phyloP scores from a whole-genome alignment of 2,329 filamentous ascomycete species.

The Sphaerulina musiva region DNA sequence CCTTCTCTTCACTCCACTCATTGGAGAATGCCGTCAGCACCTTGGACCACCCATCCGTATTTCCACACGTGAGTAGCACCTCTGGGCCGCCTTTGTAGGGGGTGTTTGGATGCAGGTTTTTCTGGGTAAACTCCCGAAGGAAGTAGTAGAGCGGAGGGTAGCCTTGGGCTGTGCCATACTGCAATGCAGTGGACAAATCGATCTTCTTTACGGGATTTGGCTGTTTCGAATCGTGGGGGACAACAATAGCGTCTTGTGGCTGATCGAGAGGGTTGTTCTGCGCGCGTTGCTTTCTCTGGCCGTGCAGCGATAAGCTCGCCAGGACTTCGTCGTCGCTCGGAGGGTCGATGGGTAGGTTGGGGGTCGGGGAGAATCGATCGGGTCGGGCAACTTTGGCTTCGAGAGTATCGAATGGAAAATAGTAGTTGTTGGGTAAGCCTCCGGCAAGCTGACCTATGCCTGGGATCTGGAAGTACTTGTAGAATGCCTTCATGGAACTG shows the following conservation, averaged over 20 bases:
- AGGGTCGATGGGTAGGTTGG: constrained; percentile 53
- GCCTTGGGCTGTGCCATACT: constrained; percentile 78
- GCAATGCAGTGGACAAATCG: constrained; percentile 72
- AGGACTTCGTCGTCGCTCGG: constrained; percentile 34
- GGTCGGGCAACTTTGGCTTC: constrained; percentile 73
- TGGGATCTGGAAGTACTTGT: constrained; percentile 70
- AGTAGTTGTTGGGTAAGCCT: constrained; percentile 67
- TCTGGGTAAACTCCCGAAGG: constrained; percentile 67
- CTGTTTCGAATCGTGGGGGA: constrained; percentile 61
- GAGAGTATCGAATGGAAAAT: constrained; percentile 87
- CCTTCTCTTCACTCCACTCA: constrained; percentile 63
- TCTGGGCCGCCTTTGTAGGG: constrained; percentile 73
- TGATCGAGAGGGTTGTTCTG: constrained; percentile 32
- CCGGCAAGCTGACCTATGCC: constrained; percentile 57
- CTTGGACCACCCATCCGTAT: constrained; percentile 81
- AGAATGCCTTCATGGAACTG: constrained; percentile 71
- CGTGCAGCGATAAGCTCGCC: constrained; percentile 14
- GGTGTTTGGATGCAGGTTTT: constrained; percentile 72
- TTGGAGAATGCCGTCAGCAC: constrained; percentile 68
- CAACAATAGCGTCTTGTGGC: constrained; percentile 46
- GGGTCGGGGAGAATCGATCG: constrained; percentile 65
- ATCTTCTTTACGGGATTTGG: constrained; percentile 61
- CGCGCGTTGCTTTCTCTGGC: constrained; percentile 11
- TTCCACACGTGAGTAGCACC: constrained; percentile 70
- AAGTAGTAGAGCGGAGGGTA: constrained; percentile 74